A percentile compares a stretch with the other conserved stretches of the same genome.
These are phyloP conservation scores for Pseudocercospora macadamiae DNA, from an alignment of 2,329 filamentous ascomycete species.

Conservation along the genomic window DNA sequence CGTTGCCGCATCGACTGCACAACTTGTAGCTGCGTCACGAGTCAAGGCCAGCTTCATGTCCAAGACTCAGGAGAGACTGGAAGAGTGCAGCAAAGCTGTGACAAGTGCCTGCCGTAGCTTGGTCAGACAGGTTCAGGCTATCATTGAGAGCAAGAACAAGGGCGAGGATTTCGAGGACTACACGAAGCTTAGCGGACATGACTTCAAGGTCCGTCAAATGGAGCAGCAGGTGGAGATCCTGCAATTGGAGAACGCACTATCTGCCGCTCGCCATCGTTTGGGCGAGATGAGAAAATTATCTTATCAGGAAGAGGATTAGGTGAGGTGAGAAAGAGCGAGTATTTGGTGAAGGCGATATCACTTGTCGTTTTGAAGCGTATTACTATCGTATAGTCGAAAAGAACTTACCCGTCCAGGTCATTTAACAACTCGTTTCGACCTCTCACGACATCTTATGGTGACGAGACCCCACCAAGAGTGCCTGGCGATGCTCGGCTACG, in stretches of 20 bases:
- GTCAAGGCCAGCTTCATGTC: slow-evolving; percentile 99
- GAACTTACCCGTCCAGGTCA: too few relatives aligned
- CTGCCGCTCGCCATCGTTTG: slow-evolving; percentile 76
- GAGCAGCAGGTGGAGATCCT: slow-evolving; percentile 99
- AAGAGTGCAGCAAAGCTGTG: slow-evolving; percentile 90
- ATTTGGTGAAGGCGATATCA: too few relatives aligned
- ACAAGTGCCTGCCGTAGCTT: slow-evolving; percentile 83
- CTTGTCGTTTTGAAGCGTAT: too few relatives aligned
- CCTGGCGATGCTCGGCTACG: too few relatives aligned
- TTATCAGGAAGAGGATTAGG: slow-evolving; percentile 73
- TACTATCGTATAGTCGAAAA: too few relatives aligned
- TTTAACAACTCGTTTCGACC: too few relatives aligned
- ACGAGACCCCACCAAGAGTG: too few relatives aligned
- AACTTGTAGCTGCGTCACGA: slow-evolving; percentile 90
- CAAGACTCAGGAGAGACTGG: slow-evolving; percentile 89
- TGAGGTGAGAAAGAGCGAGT: too few relatives aligned
- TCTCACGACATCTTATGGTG: too few relatives aligned
- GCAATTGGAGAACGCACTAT: slow-evolving; percentile 85
- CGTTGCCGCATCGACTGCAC: slow-evolving; percentile 92
- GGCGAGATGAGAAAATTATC: slow-evolving; percentile 99
- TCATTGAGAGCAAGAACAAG: slow-evolving; percentile 84
- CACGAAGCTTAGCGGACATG: slow-evolving; percentile 81
- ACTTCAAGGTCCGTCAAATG: slow-evolving; percentile 99
- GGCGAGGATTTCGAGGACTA: slow-evolving; percentile 78
- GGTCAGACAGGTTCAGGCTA: slow-evolving; percentile 89